These are phyloP conservation scores for Heliamphora exappendiculata DNA, from an alignment of 148 eudicot species.

Conservation along the genomic window DNA sequence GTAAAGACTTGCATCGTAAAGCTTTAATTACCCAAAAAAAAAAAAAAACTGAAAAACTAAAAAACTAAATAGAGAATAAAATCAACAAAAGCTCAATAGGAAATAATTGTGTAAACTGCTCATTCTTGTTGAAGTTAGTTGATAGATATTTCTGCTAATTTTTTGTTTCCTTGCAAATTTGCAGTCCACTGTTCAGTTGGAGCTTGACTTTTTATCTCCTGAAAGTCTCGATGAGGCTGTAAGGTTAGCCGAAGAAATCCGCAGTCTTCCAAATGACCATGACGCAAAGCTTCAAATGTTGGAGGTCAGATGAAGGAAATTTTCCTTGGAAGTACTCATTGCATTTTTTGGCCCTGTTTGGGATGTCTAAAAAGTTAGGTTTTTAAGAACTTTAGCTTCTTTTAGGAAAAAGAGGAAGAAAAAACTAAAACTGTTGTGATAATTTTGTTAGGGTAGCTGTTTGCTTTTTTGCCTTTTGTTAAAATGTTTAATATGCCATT, in stretches of 20 bases:
- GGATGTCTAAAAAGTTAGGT: too few relatives aligned
- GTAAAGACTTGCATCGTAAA: background rate
- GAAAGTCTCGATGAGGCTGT: constrained; percentile 73
- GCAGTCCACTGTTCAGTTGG: constrained; percentile 91
- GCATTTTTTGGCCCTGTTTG: too few relatives aligned
- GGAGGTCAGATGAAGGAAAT: constrained; percentile 48
- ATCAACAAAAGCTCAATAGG: background rate
- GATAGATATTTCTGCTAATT: background rate
- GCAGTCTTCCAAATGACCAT: constrained; percentile 84
- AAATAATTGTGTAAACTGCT: background rate
- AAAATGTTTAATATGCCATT: too few relatives aligned
- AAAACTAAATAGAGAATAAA: background rate
- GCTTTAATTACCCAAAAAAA: background rate
- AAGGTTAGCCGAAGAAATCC: constrained; percentile 77
- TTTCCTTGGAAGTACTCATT: constrained; percentile 10
- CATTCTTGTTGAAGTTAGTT: background rate
- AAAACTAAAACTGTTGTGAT: too few relatives aligned
- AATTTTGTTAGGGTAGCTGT: too few relatives aligned
- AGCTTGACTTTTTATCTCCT: constrained; percentile 88
- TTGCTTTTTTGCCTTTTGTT: too few relatives aligned
- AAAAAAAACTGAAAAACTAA: too few relatives aligned
- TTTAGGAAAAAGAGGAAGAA: too few relatives aligned
- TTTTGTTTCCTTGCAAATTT: constrained; percentile 14
- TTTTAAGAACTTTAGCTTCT: too few relatives aligned
- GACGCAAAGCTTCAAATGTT: constrained; percentile 83